Conservation (phyloP, 31 red algal genomes). For the Asparagopsis taxiformis region DNA sequence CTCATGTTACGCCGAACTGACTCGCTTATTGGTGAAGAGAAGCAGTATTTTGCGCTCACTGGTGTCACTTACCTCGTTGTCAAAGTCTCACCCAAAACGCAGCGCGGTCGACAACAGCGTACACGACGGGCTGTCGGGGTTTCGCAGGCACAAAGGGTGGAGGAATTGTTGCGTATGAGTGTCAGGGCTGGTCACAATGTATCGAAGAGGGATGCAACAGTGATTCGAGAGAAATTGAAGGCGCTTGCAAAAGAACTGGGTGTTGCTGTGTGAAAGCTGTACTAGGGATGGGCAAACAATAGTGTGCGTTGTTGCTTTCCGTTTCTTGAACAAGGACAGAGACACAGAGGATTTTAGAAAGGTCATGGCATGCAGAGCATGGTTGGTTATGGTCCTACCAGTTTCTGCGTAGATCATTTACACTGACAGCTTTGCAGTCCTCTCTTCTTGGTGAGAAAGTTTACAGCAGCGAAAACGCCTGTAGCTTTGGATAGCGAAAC, state of each 20-base stretch:
- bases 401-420: too few species aligned
- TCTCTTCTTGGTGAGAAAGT: too few species aligned
- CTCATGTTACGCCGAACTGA: slow-evolving; percentile 52
- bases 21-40: slow-evolving; percentile 3
- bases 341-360: too few species aligned
- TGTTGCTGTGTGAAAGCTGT: too few species aligned
- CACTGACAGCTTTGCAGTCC: too few species aligned
- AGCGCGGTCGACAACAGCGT: neutral
- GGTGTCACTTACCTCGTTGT: slow-evolving; percentile 57
- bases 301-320: too few species aligned
- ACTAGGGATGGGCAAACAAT: too few species aligned
- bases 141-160: neutral
- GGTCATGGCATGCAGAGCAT: too few species aligned
- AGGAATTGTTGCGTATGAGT: neutral
- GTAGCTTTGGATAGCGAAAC: too few species aligned
- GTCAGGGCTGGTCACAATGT: neutral
- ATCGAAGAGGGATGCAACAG: neutral
- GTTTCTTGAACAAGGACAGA: too few species aligned
- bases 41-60: slow-evolving; percentile 43
- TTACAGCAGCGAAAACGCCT: too few species aligned
- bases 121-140: neutral
- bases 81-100: slow-evolving; percentile 15
- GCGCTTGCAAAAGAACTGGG: neutral
- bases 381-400: too few species aligned
- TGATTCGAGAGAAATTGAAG: neutral